These are phyloP conservation scores for Phytophthora aleatoria DNA, from an alignment of 352 stramenopile genomes.

Conservation along the genomic window DNA sequence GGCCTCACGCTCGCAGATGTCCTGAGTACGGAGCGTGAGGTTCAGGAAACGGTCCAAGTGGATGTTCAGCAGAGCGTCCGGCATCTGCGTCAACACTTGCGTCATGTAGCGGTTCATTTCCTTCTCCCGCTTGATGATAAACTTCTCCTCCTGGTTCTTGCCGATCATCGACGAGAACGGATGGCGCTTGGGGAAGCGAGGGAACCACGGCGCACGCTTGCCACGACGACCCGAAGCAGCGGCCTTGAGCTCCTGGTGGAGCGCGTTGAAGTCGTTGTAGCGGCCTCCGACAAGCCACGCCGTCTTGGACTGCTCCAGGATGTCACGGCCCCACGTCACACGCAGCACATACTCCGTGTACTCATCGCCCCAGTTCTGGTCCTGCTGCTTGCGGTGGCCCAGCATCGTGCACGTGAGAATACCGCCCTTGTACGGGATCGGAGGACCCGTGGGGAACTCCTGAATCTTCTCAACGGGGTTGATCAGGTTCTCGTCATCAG, in stretches of 20 bases:
- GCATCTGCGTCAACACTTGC: slow-evolving; percentile 91
- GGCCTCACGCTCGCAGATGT: slow-evolving; percentile 89
- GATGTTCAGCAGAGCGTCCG: slow-evolving; percentile 86
- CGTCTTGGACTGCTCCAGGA: slow-evolving; percentile 88
- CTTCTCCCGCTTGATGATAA: slow-evolving; percentile 92
- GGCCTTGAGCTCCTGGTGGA: slow-evolving; percentile 89
- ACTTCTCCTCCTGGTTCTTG: slow-evolving; percentile 92
- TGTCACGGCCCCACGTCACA: slow-evolving; percentile 88
- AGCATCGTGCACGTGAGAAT: slow-evolving; percentile 91
- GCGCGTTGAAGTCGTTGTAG: slow-evolving; percentile 92
- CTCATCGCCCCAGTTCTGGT: slow-evolving; percentile 91
- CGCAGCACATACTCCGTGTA: slow-evolving; percentile 91
- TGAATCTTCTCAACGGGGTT: slow-evolving; percentile 89
- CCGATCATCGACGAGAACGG: slow-evolving; percentile 91
- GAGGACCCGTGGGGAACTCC: slow-evolving; percentile 88
- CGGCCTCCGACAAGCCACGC: slow-evolving; percentile 87
- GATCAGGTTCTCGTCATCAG: slow-evolving; percentile 86
- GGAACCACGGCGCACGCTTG: slow-evolving; percentile 90
- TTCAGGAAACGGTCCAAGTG: slow-evolving; percentile 92
- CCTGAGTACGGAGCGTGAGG: slow-evolving; percentile 81
- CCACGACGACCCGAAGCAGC: slow-evolving; percentile 81
- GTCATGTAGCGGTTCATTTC: slow-evolving; percentile 93
- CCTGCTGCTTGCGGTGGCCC: slow-evolving; percentile 87
- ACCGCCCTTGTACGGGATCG: slow-evolving; percentile 90
- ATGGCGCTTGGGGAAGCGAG: slow-evolving; percentile 89